Base-by-base conservation (phyloP, 139 green algal species). In the Chlamydomonas schloesseri region DNA sequence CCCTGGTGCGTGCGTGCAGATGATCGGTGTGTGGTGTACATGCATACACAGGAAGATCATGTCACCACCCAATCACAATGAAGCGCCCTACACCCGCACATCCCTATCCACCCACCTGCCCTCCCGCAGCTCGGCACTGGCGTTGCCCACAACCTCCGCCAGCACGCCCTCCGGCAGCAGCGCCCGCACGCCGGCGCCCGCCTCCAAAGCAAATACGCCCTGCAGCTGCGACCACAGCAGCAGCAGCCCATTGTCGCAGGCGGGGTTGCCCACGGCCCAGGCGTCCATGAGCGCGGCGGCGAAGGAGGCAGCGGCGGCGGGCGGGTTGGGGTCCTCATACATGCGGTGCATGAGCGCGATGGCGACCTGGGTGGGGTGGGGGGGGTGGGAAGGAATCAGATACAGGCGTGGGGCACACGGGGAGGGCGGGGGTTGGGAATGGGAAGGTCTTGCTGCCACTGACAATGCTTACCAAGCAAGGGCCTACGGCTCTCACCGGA, bases 181-280 rank as follows among this genome's bases (percentile, higher is more conserved):
- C 26, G 34, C 58, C 1, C 23, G 21, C 36, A 82, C 58, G 8
- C 50, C 58, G 5, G 34, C 23, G 14, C 75, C 75, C 29, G 34
- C 37, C n/a, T 6, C 34, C n/a, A 82, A 1, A 0, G 42, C 87
- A 17, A 95, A 86, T 85, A 95, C 84, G 0, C 92, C 75, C 70
- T 95, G 85, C 3, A 88, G 55, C 1, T 91, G 71, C 3, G 94
- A 71, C 60, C 95, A 71, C 11, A 97, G 83, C 47, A 97, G 42
- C 24, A 97, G 60, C 42, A 94, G 71, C 68, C 94, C 94, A 71
- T 96, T 93, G 84, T 93, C 87, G 90, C 94, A 96, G 24, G 67
- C 81, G 2, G 73, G 75, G 33, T 94, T 72, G 67, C 94, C 94
- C 29, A 96, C 90, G 21, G 92, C 93, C 94, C 94, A 97, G 4